Evolutionary conservation across 495 filamentous ascomycete species (phyloP).

Genomic region (Penicillium parvum): DNA sequence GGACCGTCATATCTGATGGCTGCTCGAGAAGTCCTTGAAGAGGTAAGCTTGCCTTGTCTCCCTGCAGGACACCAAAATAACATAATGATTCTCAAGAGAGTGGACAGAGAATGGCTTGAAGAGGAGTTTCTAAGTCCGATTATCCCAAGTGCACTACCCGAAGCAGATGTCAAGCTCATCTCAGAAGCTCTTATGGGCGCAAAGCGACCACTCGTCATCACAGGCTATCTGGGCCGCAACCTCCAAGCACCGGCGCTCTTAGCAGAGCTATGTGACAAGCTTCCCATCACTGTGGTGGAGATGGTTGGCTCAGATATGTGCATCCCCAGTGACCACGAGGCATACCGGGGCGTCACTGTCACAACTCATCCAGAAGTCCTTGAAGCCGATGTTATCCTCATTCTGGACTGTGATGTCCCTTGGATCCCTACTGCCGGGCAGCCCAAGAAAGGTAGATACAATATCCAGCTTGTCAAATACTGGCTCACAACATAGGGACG

Average conservation of each 20-base stretch:
- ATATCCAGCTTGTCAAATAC: background rate
- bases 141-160: conserved; percentile 64
- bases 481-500: conserved; percentile 10
- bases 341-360: conserved; percentile 67
- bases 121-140: conserved; percentile 69
- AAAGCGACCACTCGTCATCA: conserved; percentile 68
- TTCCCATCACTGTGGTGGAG: conserved; percentile 78
- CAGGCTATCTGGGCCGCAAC: conserved; percentile 73
- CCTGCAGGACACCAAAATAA: background rate
- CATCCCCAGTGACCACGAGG: conserved; percentile 71
- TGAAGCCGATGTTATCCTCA: conserved; percentile 71
- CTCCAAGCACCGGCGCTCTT: conserved; percentile 58
- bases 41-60: conserved; percentile 61
- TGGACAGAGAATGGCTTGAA: conserved; percentile 39
- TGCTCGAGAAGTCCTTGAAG: conserved; percentile 80
- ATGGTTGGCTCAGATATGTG: conserved; percentile 86
- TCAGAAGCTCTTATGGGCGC: conserved; percentile 63
- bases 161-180: conserved; percentile 52
- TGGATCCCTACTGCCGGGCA: conserved; percentile 58
- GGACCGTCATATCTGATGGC: conserved; percentile 81
- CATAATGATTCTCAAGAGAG: conserved; percentile 37
- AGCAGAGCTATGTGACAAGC: conserved; percentile 68
- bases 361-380: conserved; percentile 35
- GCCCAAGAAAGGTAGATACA: conserved; percentile 41
- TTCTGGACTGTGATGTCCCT: conserved; percentile 78